These are phyloP conservation scores for Gossypium armourianum DNA, from an alignment of 441 rosid species.

Conservation along the genomic window DNA sequence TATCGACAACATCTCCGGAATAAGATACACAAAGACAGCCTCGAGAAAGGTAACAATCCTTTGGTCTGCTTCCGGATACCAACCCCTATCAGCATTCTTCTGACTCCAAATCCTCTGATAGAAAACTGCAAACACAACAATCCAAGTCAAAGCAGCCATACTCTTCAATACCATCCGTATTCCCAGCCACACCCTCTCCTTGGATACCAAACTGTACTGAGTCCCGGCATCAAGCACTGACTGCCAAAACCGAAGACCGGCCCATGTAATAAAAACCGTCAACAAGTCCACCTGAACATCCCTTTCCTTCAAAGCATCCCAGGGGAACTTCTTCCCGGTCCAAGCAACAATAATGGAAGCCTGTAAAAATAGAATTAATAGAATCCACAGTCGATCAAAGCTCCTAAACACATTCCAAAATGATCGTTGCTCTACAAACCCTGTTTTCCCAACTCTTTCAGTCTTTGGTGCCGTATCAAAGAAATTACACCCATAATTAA, in stretches of 20 bases:
- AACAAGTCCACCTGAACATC: slow-evolving; percentile 45
- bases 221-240: slow-evolving; percentile 61
- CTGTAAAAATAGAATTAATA: slow-evolving; percentile 45
- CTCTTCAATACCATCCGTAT: slow-evolving; percentile 51
- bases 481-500: slow-evolving; percentile 36
- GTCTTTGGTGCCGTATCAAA: slow-evolving; percentile 26
- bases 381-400: slow-evolving; percentile 49
- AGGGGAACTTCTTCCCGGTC: slow-evolving; percentile 28
- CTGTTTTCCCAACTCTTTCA: slow-evolving; percentile 54
- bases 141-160: slow-evolving; percentile 40
- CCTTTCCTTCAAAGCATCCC: slow-evolving; percentile 29
- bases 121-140: slow-evolving; percentile 41
- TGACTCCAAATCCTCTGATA: slow-evolving; percentile 52
- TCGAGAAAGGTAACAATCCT: slow-evolving; percentile 38
- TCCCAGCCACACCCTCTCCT: slow-evolving; percentile 40
- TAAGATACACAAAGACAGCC: slow-evolving; percentile 39
- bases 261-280: slow-evolving; percentile 57
- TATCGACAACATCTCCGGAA: slow-evolving; percentile 44
- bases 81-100: slow-evolving; percentile 34
- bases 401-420: slow-evolving; percentile 58
- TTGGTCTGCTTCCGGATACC: slow-evolving; percentile 39
- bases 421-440: slow-evolving; percentile 63
- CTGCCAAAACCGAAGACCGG: slow-evolving; percentile 44
- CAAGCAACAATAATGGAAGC: slow-evolving; percentile 51
- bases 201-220: slow-evolving; percentile 50